phyloP scores from a whole-genome alignment of 495 filamentous ascomycete genomes.

The Cercophora samala region DNA sequence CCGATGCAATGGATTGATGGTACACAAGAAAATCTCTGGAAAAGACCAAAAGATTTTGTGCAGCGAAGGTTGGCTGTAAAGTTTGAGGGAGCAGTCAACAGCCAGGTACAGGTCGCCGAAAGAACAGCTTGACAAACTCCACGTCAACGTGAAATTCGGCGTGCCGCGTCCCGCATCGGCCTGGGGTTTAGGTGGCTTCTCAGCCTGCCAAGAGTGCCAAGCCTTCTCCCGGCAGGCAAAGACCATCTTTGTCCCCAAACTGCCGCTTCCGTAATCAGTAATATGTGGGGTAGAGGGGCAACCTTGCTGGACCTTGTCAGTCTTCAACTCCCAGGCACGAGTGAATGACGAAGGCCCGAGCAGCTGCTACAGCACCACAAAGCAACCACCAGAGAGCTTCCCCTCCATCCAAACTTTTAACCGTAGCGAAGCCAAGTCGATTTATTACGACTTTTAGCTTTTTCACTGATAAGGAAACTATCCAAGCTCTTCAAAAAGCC shows the following conservation, averaged over 20 bases:
- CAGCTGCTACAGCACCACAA: constrained; percentile 1
- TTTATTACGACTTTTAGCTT: not conserved
- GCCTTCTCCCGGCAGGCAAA: constrained; percentile 7
- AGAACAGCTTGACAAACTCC: constrained; percentile 38
- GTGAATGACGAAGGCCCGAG: constrained; percentile 28
- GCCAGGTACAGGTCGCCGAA: constrained; percentile 19
- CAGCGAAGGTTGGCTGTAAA: constrained; percentile 7
- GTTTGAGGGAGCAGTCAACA: not conserved
- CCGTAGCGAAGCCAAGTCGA: not conserved
- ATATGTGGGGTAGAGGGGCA: constrained; percentile 21
- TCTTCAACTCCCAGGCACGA: constrained; percentile 24
- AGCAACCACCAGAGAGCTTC: not conserved
- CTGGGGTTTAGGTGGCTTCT: constrained; percentile 16
- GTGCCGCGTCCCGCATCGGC: not conserved
- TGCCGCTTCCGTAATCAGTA: not conserved
- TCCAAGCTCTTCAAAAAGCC: not conserved
- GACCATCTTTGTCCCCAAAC: not conserved
- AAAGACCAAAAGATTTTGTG: not conserved
- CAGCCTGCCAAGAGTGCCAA: constrained; percentile 3
- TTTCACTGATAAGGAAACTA: not conserved
- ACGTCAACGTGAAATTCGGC: constrained; percentile 23
- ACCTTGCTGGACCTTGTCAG: constrained; percentile 2
- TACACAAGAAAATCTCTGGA: not conserved
- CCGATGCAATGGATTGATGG: not conserved
- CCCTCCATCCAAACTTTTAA: constrained; percentile 7